Evolutionary conservation across 2,329 filamentous ascomycete species (phyloP).

Genomic region (Dactylellina drechsleri): DNA sequence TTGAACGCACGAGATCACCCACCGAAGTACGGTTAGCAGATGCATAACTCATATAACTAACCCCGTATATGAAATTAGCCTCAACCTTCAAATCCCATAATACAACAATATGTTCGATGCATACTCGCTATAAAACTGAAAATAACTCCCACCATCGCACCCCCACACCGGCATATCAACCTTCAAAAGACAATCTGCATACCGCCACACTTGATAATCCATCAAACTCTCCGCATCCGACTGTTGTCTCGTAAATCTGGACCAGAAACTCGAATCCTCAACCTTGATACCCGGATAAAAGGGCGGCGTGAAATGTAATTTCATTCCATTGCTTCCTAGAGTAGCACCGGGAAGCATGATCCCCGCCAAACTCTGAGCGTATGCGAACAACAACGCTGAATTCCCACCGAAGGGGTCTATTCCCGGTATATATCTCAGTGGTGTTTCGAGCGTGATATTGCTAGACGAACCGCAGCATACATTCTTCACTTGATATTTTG

Average conservation of each 20-base stretch:
- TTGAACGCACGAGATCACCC: too few relatives aligned
- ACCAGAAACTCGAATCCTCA: too few relatives aligned
- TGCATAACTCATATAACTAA: constrained; percentile 34
- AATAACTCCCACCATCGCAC: constrained; percentile 32
- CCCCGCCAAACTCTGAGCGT: constrained; percentile 7
- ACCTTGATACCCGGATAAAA: constrained; percentile 25
- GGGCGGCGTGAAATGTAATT: constrained; percentile 24
- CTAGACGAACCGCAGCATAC: too few relatives aligned
- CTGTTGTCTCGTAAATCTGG: not conserved
- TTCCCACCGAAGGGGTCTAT: constrained; percentile 35
- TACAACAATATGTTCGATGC: not conserved
- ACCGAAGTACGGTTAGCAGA: not conserved
- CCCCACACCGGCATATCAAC: constrained; percentile 23
- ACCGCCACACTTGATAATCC: constrained; percentile 39
- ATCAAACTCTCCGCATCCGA: constrained; percentile 22
- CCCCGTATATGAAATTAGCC: not conserved
- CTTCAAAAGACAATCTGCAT: constrained; percentile 15
- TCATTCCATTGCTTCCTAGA: not conserved
- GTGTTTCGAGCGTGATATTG: constrained; percentile 16
- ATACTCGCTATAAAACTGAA: constrained; percentile 37
- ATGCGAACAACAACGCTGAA: constrained; percentile 26
- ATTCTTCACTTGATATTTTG: too few relatives aligned
- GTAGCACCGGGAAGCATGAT: constrained; percentile 7
- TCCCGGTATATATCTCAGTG: constrained; percentile 1
- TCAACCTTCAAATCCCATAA: too few relatives aligned